These are phyloP conservation scores for Crithidia expoeki DNA, from an alignment of 208 protist species.

Conservation along the genomic window DNA sequence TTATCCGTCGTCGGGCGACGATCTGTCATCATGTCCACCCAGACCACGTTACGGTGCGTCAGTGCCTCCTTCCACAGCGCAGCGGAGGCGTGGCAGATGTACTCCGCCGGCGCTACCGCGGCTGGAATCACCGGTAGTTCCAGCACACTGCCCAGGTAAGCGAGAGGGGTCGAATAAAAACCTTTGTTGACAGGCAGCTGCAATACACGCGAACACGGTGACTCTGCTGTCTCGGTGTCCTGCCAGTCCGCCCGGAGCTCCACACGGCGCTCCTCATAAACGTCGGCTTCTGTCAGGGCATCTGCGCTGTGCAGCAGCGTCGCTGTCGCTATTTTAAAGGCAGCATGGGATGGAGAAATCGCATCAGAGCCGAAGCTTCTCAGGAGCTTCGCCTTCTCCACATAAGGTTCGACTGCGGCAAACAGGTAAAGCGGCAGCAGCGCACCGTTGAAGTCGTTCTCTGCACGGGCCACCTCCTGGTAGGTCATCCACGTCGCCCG, in stretches of 20 bases:
- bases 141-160: too few relatives aligned
- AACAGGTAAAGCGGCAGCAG: conserved; percentile 40
- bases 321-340: background rate
- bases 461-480: conserved; percentile 36
- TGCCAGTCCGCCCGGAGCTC: background rate
- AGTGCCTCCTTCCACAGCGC: conserved; percentile 44
- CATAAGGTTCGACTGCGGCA: background rate
- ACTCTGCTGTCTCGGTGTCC: background rate
- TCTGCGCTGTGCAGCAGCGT: background rate
- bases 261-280: background rate
- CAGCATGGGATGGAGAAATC: background rate
- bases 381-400: background rate
- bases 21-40: conserved; percentile 43
- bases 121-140: conserved; percentile 19
- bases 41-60: conserved; percentile 35
- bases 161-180: too few relatives aligned
- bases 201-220: too few relatives aligned
- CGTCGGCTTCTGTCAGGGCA: background rate
- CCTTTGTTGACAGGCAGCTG: too few relatives aligned
- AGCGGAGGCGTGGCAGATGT: conserved; percentile 21
- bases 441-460: conserved; percentile 38
- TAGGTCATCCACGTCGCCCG: conserved; percentile 50
- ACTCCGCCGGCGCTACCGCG: conserved; percentile 5
- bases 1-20: conserved; percentile 10
- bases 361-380: background rate